A percentile compares a stretch with the other conserved stretches of the same genome.
Conservation (phyloP, 306 rosid species). For the Abrus precatorius region DNA sequence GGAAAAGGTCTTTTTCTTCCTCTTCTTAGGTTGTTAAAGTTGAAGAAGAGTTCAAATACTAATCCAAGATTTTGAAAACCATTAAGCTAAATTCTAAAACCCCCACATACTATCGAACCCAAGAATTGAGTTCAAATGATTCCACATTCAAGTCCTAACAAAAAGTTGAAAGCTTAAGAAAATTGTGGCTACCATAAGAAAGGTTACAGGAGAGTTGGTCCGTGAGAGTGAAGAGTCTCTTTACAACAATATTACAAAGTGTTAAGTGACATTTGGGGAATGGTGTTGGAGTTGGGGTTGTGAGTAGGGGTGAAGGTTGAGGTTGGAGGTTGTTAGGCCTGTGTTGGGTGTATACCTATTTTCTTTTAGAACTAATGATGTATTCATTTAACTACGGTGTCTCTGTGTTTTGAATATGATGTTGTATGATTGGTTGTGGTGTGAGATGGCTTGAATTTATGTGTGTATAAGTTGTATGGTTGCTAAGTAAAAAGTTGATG, state of each 20-base stretch:
- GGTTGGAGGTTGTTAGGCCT: no score
- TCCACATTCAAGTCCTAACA: conserved; percentile 63
- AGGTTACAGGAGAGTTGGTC: conserved; percentile 69
- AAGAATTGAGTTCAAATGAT: conserved; percentile 58
- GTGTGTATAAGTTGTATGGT: no score
- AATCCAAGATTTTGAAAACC: conserved; percentile 60
- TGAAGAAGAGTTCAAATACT: conserved; percentile 30
- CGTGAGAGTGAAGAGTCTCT: conserved; percentile 61
- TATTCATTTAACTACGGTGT: no score
- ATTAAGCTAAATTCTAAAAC: conserved; percentile 65
- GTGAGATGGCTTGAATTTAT: no score
- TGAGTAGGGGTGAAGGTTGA: no score
- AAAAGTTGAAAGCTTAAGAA: conserved; percentile 71
- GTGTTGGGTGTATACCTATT: no score
- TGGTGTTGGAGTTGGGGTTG: no score
- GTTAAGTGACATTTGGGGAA: conserved; percentile 75
- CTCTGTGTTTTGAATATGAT: no score
- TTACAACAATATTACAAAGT: conserved; percentile 57
- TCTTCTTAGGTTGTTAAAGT: neutral
- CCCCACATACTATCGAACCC: conserved; percentile 87
- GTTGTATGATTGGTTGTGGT: no score
- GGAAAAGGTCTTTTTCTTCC: no score
- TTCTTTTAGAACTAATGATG: no score
- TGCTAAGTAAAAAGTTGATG: no score
- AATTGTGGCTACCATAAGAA: conserved; percentile 72